Conservation (phyloP, 371 early-diverging fungal species). For the Mucor lusitanicus region DNA sequence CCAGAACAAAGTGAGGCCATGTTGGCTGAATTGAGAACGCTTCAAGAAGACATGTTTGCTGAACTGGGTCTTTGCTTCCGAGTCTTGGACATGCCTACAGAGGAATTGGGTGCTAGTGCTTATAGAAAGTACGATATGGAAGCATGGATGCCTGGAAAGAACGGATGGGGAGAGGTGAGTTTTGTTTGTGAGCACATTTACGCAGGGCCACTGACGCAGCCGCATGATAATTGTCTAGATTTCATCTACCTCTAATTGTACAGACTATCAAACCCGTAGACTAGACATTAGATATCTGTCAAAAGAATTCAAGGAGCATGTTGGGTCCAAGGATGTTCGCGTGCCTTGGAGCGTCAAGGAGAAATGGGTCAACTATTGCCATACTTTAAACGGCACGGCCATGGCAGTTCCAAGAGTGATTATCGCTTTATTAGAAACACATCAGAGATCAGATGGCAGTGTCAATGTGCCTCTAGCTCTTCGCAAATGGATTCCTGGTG, state of each 20-base stretch:
- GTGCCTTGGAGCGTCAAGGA: slow-evolving; percentile 27
- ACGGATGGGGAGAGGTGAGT: slow-evolving; percentile 85
- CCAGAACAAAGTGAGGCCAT: slow-evolving; percentile 69
- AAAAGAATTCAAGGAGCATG: slow-evolving; percentile 25
- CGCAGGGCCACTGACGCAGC: no score
- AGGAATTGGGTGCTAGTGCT: slow-evolving; percentile 92
- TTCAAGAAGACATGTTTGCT: slow-evolving; percentile 79
- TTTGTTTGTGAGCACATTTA: not conserved
- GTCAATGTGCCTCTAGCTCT: slow-evolving; percentile 75
- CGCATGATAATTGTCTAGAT: slow-evolving; percentile 42
- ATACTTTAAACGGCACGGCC: slow-evolving; percentile 94
- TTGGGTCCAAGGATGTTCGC: slow-evolving; percentile 31
- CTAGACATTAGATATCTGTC: slow-evolving; percentile 67
- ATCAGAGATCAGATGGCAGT: slow-evolving; percentile 73
- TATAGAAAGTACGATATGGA: slow-evolving; percentile 94
- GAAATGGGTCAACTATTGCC: slow-evolving; percentile 69
- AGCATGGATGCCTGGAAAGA: slow-evolving; percentile 93
- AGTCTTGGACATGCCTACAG: slow-evolving; percentile 91
- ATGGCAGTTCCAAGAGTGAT: slow-evolving; percentile 90
- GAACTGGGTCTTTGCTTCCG: slow-evolving; percentile 84
- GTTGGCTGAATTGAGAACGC: slow-evolving; percentile 68
- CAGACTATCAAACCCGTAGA: slow-evolving; percentile 82
- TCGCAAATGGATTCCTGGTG: slow-evolving; percentile 71
- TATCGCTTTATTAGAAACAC: slow-evolving; percentile 85
- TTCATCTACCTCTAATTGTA: slow-evolving; percentile 85